A percentile compares a stretch with the other conserved stretches of the same genome.
phyloP scores from a whole-genome alignment of 208 protist species.

The Acanthamoeba sp. region DNA sequence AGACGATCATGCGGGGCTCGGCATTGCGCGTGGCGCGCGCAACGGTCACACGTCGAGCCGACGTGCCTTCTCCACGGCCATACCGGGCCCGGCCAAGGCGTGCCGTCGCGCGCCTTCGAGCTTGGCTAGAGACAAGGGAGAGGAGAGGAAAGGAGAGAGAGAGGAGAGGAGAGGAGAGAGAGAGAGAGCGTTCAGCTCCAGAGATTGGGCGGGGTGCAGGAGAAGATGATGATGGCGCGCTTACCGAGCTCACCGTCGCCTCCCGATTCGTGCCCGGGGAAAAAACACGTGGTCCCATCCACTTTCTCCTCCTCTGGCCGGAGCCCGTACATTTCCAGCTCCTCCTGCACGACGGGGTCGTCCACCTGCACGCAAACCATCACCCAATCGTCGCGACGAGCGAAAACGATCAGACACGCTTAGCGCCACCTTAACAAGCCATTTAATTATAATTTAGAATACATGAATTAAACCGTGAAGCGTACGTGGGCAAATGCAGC shows the following conservation, averaged over 20 bases:
- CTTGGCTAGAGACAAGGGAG: neutral
- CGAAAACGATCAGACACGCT: too few species aligned
- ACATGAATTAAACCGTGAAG: too few species aligned
- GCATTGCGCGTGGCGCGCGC: too few species aligned
- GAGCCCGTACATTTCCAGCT: slow-evolving; percentile 10
- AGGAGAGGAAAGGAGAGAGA: neutral
- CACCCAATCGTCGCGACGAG: too few species aligned
- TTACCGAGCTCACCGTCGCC: slow-evolving; percentile 40
- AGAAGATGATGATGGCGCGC: neutral
- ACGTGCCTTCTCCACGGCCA: slow-evolving; percentile 51
- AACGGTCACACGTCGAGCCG: too few species aligned
- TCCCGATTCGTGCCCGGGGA: slow-evolving; percentile 16
- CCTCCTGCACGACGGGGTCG: neutral
- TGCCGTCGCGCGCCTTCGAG: slow-evolving; percentile 18
- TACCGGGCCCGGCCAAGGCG: neutral
- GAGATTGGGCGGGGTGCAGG: too few species aligned
- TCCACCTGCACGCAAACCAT: slow-evolving; percentile 24
- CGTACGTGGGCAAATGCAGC: neutral
- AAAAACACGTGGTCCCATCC: slow-evolving; percentile 45
- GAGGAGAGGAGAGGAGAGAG: neutral
- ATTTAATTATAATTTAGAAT: too few species aligned
- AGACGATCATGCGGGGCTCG: too few species aligned
- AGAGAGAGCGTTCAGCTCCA: too few species aligned
- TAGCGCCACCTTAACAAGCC: too few species aligned
- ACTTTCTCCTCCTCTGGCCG: neutral